phyloP scores from a whole-genome alignment of 805 yeast species.

The Kazachstania bromeliacearum region DNA sequence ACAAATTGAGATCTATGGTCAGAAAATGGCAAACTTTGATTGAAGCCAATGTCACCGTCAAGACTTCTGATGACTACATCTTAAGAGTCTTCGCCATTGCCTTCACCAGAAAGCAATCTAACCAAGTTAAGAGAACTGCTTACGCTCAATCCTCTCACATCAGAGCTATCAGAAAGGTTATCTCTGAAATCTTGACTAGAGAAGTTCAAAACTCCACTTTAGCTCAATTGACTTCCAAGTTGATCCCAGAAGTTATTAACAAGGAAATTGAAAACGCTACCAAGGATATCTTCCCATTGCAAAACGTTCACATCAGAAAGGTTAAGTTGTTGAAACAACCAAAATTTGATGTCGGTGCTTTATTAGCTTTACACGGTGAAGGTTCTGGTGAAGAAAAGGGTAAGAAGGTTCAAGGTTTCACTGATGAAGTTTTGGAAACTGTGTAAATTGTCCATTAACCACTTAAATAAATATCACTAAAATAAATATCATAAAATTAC shows the following conservation, averaged over 20 bases:
- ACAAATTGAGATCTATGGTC: constrained; percentile 92
- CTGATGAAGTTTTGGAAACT: constrained; percentile 96
- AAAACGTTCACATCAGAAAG: constrained; percentile 97
- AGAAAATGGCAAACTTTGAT: constrained; percentile 98
- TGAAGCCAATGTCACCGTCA: constrained; percentile 95
- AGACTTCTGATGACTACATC: constrained; percentile 95
- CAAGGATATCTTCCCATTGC: constrained; percentile 90
- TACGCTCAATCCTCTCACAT: constrained; percentile 96
- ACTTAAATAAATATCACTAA: no score
- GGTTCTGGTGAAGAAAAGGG: constrained; percentile 89
- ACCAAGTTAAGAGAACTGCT: constrained; percentile 95
- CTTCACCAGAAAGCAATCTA: constrained; percentile 94
- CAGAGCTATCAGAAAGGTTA: constrained; percentile 95
- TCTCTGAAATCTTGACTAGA: constrained; percentile 90
- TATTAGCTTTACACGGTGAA: constrained; percentile 96
- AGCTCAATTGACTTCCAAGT: constrained; percentile 92
- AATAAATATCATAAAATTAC: no score
- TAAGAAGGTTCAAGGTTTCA: constrained; percentile 95
- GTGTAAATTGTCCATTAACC: constrained; percentile 91
- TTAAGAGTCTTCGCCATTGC: constrained; percentile 95
- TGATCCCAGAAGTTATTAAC: constrained; percentile 96
- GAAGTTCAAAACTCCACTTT: constrained; percentile 91
- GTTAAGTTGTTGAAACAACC: constrained; percentile 97
- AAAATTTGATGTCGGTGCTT: constrained; percentile 94
- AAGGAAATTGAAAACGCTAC: constrained; percentile 97